Percentiles rank a stretch among this genome's conserved stretches.
phyloP scores from a whole-genome alignment of 768 basidiomycete species.

The Suillus tomentosus region DNA sequence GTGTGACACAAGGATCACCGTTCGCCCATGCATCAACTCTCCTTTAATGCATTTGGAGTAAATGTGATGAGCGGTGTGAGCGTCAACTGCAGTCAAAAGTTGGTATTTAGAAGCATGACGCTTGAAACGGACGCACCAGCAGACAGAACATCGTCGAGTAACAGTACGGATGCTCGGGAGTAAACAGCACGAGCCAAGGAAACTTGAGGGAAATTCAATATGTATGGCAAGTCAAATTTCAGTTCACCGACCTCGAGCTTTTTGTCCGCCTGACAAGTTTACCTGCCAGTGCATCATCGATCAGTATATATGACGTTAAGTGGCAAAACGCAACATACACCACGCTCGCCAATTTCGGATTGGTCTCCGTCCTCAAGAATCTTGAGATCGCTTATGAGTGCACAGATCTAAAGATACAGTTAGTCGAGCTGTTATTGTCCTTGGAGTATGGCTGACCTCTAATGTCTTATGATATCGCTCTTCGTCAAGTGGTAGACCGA shows the following conservation, averaged over 20 bases:
- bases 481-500: constrained; percentile 73
- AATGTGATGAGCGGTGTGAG: constrained; percentile 81
- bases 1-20: constrained; percentile 90
- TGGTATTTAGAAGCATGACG: not conserved
- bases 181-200: constrained; percentile 86
- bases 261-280: constrained; percentile 56
- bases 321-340: constrained; percentile 43
- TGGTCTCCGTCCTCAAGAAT: constrained; percentile 89
- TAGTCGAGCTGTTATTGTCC: not conserved
- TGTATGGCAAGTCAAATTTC: not conserved
- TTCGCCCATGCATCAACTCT: constrained; percentile 74
- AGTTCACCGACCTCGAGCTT: constrained; percentile 55
- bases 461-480: constrained; percentile 77
- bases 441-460: constrained; percentile 45
- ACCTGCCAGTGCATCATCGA: constrained; percentile 23
- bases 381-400: constrained; percentile 71
- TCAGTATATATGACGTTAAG: not conserved
- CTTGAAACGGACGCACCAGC: constrained; percentile 34
- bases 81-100: constrained; percentile 60
- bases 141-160: constrained; percentile 81
- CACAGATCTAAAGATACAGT: constrained; percentile 37
- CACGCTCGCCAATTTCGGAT: constrained; percentile 86
- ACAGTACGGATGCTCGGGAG: constrained; percentile 77
- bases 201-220: constrained; percentile 40
- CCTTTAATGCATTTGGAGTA: constrained; percentile 80